Evolutionary conservation across 2,329 filamentous ascomycete species (phyloP).

Genomic region (Pseudogymnoascus sp.): DNA sequence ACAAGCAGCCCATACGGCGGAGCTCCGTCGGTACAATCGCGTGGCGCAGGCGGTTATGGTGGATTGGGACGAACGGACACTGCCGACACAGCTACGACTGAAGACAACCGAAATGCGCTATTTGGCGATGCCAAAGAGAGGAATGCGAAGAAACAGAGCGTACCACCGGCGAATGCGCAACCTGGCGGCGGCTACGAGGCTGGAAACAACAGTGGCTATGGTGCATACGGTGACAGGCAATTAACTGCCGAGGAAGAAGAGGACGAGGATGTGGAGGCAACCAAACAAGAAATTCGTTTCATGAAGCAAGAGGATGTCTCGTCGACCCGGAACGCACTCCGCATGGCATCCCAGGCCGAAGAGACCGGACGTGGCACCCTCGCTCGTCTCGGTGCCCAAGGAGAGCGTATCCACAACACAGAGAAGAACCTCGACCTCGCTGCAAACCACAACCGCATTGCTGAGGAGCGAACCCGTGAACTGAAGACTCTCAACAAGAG

Average conservation of each 20-base stretch:
- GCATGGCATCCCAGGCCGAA: constrained; percentile 59
- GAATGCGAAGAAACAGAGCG: constrained; percentile 22
- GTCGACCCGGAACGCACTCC: constrained; percentile 62
- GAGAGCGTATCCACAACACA: constrained; percentile 72
- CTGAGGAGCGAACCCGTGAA: constrained; percentile 73
- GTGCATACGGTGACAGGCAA: constrained; percentile 60
- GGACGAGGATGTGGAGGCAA: constrained; percentile 62
- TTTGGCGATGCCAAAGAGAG: constrained; percentile 39
- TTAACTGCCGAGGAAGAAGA: constrained; percentile 72
- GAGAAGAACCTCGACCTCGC: constrained; percentile 78
- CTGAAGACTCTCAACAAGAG: constrained; percentile 78
- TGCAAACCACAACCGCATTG: constrained; percentile 64
- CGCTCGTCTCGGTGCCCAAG: constrained; percentile 66
- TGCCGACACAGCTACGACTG: constrained; percentile 34
- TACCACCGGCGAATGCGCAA: constrained; percentile 20
- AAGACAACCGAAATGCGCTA: constrained; percentile 53
- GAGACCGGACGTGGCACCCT: constrained; percentile 65
- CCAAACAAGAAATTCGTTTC: constrained; percentile 66
- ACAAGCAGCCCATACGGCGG: constrained; percentile 26
- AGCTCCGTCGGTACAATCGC: constrained; percentile 28
- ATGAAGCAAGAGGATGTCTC: constrained; percentile 71
- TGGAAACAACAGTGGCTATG: constrained; percentile 29
- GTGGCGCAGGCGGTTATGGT: constrained; percentile 52
- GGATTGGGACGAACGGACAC: constrained; percentile 44
- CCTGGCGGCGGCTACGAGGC: constrained; percentile 23